Evolutionary conservation across 257 asterid genomes (phyloP).

Genomic region (Capsicum baccatum): DNA sequence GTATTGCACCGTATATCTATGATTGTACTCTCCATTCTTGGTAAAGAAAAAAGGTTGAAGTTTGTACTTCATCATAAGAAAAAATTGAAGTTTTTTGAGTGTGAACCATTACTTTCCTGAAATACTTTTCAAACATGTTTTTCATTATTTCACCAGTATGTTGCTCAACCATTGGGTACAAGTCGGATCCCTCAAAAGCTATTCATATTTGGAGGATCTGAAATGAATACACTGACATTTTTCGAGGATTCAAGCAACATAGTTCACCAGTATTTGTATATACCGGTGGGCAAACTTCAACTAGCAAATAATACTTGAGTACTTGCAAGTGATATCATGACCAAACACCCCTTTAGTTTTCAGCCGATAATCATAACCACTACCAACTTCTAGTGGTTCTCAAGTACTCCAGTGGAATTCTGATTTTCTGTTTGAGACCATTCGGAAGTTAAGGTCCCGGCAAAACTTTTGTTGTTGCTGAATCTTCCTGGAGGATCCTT

Average conservation of each 20-base stretch:
- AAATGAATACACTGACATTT: too few relatives aligned
- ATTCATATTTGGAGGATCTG: too few relatives aligned
- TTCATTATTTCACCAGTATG: too few relatives aligned
- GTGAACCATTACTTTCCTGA: not conserved
- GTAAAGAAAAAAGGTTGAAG: not conserved
- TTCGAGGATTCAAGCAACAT: not conserved
- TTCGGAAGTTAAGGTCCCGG: not conserved
- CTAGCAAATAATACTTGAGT: not conserved
- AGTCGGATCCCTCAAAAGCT: too few relatives aligned
- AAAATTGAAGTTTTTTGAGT: not conserved
- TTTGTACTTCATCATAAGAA: not conserved
- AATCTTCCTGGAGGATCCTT: conserved; percentile 8
- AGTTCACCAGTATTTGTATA: not conserved
- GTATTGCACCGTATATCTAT: too few relatives aligned
- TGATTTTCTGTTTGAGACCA: not conserved
- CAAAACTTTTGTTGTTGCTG: not conserved
- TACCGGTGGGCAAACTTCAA: conserved; percentile 6
- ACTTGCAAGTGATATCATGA: conserved; percentile 11
- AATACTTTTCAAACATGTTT: not conserved
- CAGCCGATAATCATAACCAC: not conserved
- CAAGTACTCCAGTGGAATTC: conserved; percentile 11
- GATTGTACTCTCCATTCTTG: not conserved
- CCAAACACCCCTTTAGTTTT: not conserved
- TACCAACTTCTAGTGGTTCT: not conserved
- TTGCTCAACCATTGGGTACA: too few relatives aligned